Base-by-base conservation (phyloP, 768 basidiomycete species). In the Amanita pallidorosea region DNA sequence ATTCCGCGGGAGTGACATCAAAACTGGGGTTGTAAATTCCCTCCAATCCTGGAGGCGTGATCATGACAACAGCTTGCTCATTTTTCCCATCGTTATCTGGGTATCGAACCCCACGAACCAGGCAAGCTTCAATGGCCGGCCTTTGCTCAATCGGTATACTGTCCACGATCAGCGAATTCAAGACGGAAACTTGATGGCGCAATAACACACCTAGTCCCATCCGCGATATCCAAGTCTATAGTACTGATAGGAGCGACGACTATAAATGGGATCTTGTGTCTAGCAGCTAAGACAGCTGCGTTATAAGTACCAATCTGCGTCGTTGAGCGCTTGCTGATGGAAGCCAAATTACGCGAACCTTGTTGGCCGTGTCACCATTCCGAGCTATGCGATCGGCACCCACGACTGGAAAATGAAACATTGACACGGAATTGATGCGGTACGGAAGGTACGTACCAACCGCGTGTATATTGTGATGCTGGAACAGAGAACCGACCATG, bases 331-430 rank as follows among this genome's bases (percentile, higher is more conserved):
- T 8, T 40, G 29, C 40, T 17, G 12, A 15, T n/a, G 3, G 9
- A 33, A 27, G 17, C 17, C 27, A 5, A 40, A n/a, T 3, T 23
- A 36, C 33, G 58, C 60, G 35, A 12, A 68, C 75, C 73, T 98
- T 98, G 74, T 98, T 98, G 13, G 95, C 95, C 1, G 95, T 97
- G 68, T 97, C 95, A 4, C 95, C 95, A 60, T 98, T 97, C 62
- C 70, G 77, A 2, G 91, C 89, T 56, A 98, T 83, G 53, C 92
- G 73, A 62, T 94, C 91, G 13, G 91, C 89, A 35, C 91, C 90
- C 34, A 93, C 91, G 49, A 74, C 88, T 87, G 55, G 49, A 40
- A 49, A 29, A 36, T 17, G 27, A 25, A 13, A 33, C 23, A 45
- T 47, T 43, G 13, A 23, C 6, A 35, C 3, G 34, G 44, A 17